Base-by-base conservation (phyloP, 768 basidiomycete genomes). In the Russula griseocarnosa region DNA sequence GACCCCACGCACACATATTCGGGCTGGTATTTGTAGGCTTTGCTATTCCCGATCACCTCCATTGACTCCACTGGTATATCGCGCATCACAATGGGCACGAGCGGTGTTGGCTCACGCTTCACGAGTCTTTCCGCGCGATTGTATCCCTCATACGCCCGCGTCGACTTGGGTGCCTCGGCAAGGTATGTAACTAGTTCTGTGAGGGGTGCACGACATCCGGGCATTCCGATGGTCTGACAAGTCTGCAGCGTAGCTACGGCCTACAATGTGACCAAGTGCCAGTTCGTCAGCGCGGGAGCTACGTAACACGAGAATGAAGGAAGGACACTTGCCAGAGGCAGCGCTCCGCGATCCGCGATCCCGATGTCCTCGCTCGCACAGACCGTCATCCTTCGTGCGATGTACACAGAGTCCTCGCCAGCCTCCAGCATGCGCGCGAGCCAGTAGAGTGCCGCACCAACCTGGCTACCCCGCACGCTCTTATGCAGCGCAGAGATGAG, bases 301-400 rank as follows among this genome's bases (percentile, higher is more conserved):
- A 44, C 57, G 30, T 18, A 22, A 30, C 28, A 11, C 22, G 13
- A 42, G 0, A n/a, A 40, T 22, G n/a, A 51, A 50, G 30, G 28
- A 9, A 50, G 26, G 26, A 11, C n/a, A 73, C 83, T 62, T 62
- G 86, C 90, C 66, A 92, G 74, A 10, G 89, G 87, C 11, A 94
- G 77, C 0, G 88, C 90, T n/a, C 85, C 81, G 46, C 79, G 80
- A 73, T 94, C 88, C 30, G 90, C 91, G 8, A 92, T 75, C 0
- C 92, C 92, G 46, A 94, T 82, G 71, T 94, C 92, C 73, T 94
- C 92, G 66, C 88, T 90, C 3, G 92, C 91, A 68, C 88, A 85
- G 8, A 92, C 88, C 5, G 88, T 78, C 78, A 91, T 82, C 59
- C 90, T 79, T 40, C 90, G 78, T 7, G 85, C 86, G 62, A 92